Evolutionary conservation across 2,329 filamentous ascomycete genomes (phyloP).

Genomic region (Microsporum canis): DNA sequence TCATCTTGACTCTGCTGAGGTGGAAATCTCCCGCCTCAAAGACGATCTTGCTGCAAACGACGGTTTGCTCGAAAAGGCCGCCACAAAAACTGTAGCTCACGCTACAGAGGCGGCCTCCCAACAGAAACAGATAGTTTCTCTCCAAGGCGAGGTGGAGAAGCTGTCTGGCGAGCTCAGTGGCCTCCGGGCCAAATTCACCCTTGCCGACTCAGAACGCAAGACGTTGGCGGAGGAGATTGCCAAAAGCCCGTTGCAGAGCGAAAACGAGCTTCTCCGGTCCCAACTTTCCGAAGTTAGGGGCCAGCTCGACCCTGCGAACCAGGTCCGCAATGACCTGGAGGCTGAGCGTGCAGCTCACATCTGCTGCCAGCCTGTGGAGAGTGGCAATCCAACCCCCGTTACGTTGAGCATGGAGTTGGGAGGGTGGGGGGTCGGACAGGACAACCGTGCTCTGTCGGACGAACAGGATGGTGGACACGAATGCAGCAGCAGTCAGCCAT

Average conservation of each 20-base stretch:
- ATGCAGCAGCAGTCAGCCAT: neutral
- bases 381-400: neutral
- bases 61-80: neutral
- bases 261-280: slow-evolving; percentile 4
- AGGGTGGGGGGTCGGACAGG: slow-evolving; percentile 3
- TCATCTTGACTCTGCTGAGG: neutral
- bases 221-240: slow-evolving; percentile 5
- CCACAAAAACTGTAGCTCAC: slow-evolving; percentile 3
- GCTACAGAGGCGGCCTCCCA: neutral
- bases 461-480: neutral
- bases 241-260: neutral
- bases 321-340: slow-evolving; percentile 5
- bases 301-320: slow-evolving; percentile 5
- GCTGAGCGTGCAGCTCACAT: slow-evolving; percentile 3
- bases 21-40: neutral
- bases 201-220: neutral
- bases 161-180: slow-evolving; percentile 3
- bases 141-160: slow-evolving; percentile 7
- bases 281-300: neutral
- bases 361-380: neutral
- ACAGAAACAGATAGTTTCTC: slow-evolving; percentile 2
- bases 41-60: neutral
- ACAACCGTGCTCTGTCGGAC: neutral
- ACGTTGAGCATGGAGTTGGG: slow-evolving; percentile 3
- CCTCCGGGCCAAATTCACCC: neutral